A percentile compares a stretch with the other conserved stretches of the same genome.
Evolutionary conservation across 768 basidiomycete species (phyloP).

Genomic region (Russula sp.): DNA sequence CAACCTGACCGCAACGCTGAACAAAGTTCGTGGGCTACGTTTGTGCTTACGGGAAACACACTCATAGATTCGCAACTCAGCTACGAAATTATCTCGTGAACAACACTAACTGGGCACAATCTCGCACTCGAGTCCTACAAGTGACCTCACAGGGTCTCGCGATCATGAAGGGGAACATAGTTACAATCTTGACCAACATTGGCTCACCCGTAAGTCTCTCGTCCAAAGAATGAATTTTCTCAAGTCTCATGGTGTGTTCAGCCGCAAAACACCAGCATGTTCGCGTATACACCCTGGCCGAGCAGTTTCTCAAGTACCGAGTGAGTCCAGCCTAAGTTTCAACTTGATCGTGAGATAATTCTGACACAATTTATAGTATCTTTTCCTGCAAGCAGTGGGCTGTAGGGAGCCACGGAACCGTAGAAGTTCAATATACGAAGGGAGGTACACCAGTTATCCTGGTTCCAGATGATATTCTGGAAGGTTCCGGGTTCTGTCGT

Average conservation of each 20-base stretch:
- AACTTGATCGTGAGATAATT: background rate
- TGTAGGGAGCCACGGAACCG: constrained; percentile 57
- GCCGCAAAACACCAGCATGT: constrained; percentile 53
- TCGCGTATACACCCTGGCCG: constrained; percentile 52
- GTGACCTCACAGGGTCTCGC: constrained; percentile 48
- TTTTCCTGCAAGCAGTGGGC: constrained; percentile 62
- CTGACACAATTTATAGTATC: constrained; percentile 38
- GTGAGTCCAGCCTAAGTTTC: constrained; percentile 36
- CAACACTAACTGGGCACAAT: constrained; percentile 43
- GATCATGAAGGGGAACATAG: constrained; percentile 56
- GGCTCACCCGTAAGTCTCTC: constrained; percentile 55
- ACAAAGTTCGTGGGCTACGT: constrained; percentile 37
- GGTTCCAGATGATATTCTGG: constrained; percentile 35
- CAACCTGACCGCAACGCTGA: constrained; percentile 53
- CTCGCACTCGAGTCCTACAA: constrained; percentile 47
- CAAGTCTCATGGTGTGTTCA: constrained; percentile 24
- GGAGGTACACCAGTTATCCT: constrained; percentile 60
- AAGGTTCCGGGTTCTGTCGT: constrained; percentile 36
- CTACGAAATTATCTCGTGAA: constrained; percentile 63
- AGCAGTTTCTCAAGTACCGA: constrained; percentile 47
- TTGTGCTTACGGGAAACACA: background rate
- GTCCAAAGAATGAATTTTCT: background rate
- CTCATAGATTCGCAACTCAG: constrained; percentile 29
- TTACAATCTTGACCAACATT: constrained; percentile 62
- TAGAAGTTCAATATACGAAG: constrained; percentile 55